These are phyloP conservation scores for Alternaria gansuensis DNA, from an alignment of 2,329 filamentous ascomycete species.

Conservation along the genomic window DNA sequence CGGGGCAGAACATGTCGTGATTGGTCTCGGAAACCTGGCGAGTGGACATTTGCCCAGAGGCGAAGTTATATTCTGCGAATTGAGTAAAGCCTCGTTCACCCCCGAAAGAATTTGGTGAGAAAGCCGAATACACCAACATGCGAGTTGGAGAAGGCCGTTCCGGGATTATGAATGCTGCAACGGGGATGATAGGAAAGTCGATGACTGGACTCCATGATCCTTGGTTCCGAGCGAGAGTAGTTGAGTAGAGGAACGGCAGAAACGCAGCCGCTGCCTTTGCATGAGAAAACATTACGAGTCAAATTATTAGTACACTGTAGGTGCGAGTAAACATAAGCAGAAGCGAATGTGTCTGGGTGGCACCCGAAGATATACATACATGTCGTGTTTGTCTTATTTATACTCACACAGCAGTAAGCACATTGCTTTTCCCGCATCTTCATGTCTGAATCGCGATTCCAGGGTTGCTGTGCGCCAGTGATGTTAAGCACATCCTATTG, in stretches of 20 bases:
- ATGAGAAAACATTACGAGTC: conserved; percentile 4
- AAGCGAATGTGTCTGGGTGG: neutral
- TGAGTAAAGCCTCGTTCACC: conserved; percentile 29
- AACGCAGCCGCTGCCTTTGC: conserved; percentile 1
- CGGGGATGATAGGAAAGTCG: conserved; percentile 33
- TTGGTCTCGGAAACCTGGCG: conserved; percentile 31
- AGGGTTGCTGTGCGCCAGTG: conserved; percentile 1
- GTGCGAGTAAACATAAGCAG: neutral
- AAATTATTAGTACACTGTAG: neutral
- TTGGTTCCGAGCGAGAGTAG: conserved; percentile 13
- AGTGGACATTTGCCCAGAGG: conserved; percentile 23
- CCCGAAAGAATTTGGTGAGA: conserved; percentile 24
- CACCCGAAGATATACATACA: neutral
- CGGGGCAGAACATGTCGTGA: conserved; percentile 38
- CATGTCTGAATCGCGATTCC: neutral
- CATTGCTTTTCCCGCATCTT: conserved; percentile 2
- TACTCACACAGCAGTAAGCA: neutral
- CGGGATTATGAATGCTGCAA: conserved; percentile 33
- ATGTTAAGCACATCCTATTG: conserved; percentile 2
- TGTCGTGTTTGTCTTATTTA: neutral
- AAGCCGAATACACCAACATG: conserved; percentile 33
- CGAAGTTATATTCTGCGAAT: conserved; percentile 32
- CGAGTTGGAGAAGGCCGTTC: conserved; percentile 30
- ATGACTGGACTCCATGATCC: conserved; percentile 31
- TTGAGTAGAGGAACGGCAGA: conserved; percentile 3